A percentile compares a stretch with the other conserved stretches of the same genome.
phyloP scores from a whole-genome alignment of 441 rosid genomes.

The Adansonia gregorii region DNA sequence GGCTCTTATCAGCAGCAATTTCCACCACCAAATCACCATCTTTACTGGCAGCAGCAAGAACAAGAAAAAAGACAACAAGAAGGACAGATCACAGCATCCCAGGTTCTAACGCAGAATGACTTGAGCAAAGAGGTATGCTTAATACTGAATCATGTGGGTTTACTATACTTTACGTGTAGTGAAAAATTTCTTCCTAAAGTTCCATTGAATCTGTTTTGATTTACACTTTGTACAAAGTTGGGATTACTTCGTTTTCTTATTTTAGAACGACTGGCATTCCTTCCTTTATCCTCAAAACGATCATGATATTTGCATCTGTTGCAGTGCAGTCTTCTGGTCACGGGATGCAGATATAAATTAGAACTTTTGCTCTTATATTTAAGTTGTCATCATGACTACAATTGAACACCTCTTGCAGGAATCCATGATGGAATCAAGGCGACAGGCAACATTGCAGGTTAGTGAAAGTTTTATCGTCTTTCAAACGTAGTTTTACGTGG shows the following conservation, averaged over 20 bases:
- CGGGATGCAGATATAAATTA: not conserved
- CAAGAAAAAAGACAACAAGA: slow-evolving; percentile 34
- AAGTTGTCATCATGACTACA: not conserved
- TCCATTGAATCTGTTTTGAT: slow-evolving; percentile 9
- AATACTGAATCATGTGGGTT: not conserved
- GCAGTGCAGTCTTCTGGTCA: not conserved
- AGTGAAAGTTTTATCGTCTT: not conserved
- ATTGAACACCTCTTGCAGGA: slow-evolving; percentile 20
- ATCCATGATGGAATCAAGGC: slow-evolving; percentile 2
- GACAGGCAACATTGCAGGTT: not conserved
- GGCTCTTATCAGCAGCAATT: slow-evolving; percentile 27
- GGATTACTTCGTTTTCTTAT: not conserved
- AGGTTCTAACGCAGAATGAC: slow-evolving; percentile 23
- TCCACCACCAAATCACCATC: slow-evolving; percentile 25
- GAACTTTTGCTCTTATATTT: not conserved
- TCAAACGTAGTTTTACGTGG: not conserved
- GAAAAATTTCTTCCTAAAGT: not conserved
- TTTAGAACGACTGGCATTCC: not conserved
- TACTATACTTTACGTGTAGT: not conserved
- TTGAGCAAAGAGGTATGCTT: slow-evolving; percentile 24
- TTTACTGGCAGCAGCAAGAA: slow-evolving; percentile 27
- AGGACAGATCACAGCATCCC: slow-evolving; percentile 28
- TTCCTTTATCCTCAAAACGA: not conserved
- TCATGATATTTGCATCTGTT: not conserved
- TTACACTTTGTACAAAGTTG: not conserved